These are phyloP conservation scores for Cercospora sp. DNA, from an alignment of 2,329 filamentous ascomycete genomes.

Conservation along the genomic window DNA sequence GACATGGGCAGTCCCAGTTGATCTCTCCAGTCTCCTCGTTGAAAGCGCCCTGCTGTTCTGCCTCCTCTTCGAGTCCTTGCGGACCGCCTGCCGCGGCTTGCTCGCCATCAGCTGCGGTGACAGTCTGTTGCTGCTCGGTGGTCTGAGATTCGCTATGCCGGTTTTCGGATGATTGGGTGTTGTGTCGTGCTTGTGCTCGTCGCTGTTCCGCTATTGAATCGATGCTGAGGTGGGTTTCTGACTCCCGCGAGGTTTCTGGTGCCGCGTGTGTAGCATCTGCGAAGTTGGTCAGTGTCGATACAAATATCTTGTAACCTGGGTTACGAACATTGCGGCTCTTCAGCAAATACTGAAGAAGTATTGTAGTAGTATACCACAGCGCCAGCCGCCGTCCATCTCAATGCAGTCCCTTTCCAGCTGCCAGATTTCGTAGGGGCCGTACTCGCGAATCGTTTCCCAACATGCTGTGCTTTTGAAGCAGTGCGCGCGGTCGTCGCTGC, in stretches of 20 bases:
- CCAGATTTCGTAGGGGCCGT: constrained; percentile 62
- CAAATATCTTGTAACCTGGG: not conserved
- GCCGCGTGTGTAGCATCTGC: constrained; percentile 38
- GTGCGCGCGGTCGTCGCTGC: constrained; percentile 37
- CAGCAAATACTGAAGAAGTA: constrained; percentile 82
- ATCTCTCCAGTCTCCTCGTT: constrained; percentile 99
- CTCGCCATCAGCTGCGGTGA: constrained; percentile 28
- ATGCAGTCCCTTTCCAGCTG: constrained; percentile 75
- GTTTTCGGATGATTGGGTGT: constrained; percentile 17
- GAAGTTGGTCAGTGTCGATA: constrained; percentile 19
- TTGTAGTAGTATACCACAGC: constrained; percentile 91
- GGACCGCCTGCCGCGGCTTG: constrained; percentile 40
- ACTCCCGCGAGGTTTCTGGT: constrained; percentile 44
- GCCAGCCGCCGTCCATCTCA: constrained; percentile 73
- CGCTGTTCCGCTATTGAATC: constrained; percentile 48
- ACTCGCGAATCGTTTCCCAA: constrained; percentile 55
- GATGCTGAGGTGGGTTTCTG: constrained; percentile 46
- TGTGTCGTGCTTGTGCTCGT: constrained; percentile 35
- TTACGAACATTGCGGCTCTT: constrained; percentile 71
- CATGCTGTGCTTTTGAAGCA: constrained; percentile 36
- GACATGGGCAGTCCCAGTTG: constrained; percentile 98
- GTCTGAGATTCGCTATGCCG: constrained; percentile 18
- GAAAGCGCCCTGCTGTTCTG: constrained; percentile 85
- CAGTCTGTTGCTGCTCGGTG: constrained; percentile 14
- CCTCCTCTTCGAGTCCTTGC: constrained; percentile 73